Percentiles rank a stretch among this genome's conserved stretches.
These are phyloP conservation scores for Coprinellus aureogranulatus DNA, from an alignment of 768 basidiomycete genomes.

Conservation along the genomic window DNA sequence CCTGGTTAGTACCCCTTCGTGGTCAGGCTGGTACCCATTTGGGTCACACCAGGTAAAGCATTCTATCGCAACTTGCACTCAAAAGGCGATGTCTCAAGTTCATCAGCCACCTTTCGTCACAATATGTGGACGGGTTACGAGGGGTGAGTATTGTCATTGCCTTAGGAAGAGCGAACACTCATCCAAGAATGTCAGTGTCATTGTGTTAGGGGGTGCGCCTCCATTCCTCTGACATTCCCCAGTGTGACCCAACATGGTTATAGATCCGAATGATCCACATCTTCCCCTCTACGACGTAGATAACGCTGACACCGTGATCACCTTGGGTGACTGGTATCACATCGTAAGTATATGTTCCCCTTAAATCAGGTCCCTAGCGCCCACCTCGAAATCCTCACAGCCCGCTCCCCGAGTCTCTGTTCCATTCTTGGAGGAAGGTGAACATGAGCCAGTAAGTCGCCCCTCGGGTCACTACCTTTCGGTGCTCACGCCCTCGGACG, in stretches of 20 bases:
- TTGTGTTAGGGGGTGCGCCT: slow-evolving; percentile 26
- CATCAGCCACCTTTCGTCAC: slow-evolving; percentile 20
- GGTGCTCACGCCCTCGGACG: neutral
- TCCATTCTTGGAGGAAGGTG: slow-evolving; percentile 2
- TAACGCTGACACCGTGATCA: slow-evolving; percentile 12
- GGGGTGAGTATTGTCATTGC: slow-evolving; percentile 24
- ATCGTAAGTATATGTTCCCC: neutral
- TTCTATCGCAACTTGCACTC: neutral
- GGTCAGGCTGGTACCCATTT: slow-evolving; percentile 12
- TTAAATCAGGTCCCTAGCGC: neutral
- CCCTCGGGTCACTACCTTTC: neutral
- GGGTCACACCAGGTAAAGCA: slow-evolving; percentile 20
- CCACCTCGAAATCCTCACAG: neutral
- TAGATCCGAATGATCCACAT: slow-evolving; percentile 13
- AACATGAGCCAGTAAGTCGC: slow-evolving; percentile 5
- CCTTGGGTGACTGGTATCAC: slow-evolving; percentile 15
- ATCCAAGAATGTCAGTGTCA: slow-evolving; percentile 1
- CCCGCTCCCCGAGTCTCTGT: slow-evolving; percentile 6
- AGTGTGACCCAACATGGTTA: neutral
- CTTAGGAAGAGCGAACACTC: slow-evolving; percentile 6
- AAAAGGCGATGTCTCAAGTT: neutral
- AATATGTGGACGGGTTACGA: slow-evolving; percentile 25
- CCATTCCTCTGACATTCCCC: slow-evolving; percentile 21
- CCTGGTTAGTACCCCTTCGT: slow-evolving; percentile 16
- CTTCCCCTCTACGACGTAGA: slow-evolving; percentile 12